A percentile compares a stretch with the other conserved stretches of the same genome.
These are phyloP conservation scores for Cotoneaster glaucophyllus DNA, from an alignment of 306 rosid genomes.

Conservation along the genomic window DNA sequence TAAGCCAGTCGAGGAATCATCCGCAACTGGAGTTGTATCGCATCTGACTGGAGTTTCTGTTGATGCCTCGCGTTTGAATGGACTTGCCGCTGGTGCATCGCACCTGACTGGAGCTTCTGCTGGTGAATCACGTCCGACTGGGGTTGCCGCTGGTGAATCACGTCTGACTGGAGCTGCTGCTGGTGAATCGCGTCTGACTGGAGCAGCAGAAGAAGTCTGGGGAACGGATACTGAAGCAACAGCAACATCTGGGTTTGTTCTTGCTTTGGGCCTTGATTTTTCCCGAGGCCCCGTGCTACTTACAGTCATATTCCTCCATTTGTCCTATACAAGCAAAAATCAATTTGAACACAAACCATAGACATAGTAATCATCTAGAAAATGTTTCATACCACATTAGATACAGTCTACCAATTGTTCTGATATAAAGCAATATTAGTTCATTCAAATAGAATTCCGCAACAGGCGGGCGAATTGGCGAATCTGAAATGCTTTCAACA, in stretches of 20 bases:
- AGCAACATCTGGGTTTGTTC: conserved; percentile 17
- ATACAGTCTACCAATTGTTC: neutral
- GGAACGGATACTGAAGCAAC: conserved; percentile 1
- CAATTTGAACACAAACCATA: neutral
- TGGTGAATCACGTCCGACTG: conserved; percentile 1
- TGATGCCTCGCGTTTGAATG: neutral
- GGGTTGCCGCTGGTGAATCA: neutral
- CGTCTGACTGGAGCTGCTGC: conserved; percentile 1
- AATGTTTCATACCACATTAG: neutral
- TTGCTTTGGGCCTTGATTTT: conserved; percentile 25
- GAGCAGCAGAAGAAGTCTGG: conserved; percentile 10
- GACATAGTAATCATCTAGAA: neutral
- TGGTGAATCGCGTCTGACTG: conserved; percentile 3
- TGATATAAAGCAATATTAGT: neutral
- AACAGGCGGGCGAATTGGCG: neutral
- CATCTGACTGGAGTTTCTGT: neutral
- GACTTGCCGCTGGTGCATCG: neutral
- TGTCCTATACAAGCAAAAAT: conserved; percentile 23
- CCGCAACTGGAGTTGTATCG: conserved; percentile 5
- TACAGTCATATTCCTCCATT: conserved; percentile 42
- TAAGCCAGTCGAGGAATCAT: conserved; percentile 23
- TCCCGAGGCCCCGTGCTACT: conserved; percentile 30
- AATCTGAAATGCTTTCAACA: neutral
- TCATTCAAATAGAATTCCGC: neutral
- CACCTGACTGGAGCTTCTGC: neutral